These are phyloP conservation scores for Ascochyta clinopodiicola DNA, from an alignment of 2,329 filamentous ascomycete genomes.

Conservation along the genomic window DNA sequence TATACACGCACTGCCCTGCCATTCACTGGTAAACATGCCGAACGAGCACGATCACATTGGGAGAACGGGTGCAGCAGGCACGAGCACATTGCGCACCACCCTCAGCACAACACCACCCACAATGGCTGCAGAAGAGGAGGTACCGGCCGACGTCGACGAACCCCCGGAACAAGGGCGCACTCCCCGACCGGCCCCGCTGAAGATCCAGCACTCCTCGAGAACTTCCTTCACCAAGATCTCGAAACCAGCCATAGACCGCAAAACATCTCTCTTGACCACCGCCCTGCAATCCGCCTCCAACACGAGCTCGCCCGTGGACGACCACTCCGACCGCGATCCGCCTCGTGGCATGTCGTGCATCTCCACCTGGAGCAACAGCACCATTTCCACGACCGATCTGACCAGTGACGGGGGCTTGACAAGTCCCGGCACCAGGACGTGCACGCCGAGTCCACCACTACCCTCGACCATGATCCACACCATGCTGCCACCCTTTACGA, in stretches of 20 bases:
- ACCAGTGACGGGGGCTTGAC: conserved; percentile 95
- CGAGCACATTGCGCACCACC: conserved; percentile 39
- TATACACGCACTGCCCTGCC: conserved; percentile 3
- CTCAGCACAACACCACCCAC: conserved; percentile 33
- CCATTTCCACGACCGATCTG: conserved; percentile 84
- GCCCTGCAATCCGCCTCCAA: conserved; percentile 68
- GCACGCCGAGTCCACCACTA: conserved; percentile 86
- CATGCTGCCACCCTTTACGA: conserved; percentile 46
- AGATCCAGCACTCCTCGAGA: conserved; percentile 48
- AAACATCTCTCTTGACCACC: conserved; percentile 85
- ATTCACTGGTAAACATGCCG: conserved; percentile 35
- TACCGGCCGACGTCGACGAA: conserved; percentile 81
- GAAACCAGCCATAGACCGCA: conserved; percentile 59
- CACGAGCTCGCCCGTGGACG: conserved; percentile 48
- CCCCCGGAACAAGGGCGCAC: conserved; percentile 75
- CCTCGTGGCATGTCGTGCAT: conserved; percentile 57
- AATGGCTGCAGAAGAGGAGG: conserved; percentile 63
- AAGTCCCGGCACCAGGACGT: conserved; percentile 80
- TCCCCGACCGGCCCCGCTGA: conserved; percentile 50
- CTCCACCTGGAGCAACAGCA: conserved; percentile 80
- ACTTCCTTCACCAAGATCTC: conserved; percentile 56
- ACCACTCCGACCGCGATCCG: conserved; percentile 45
- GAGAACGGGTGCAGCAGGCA: conserved; percentile 23
- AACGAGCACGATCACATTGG: conserved; percentile 41
- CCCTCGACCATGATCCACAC: conserved; percentile 60